Conservation (phyloP, 306 rosid species). For the Fragaria ananassa region DNA sequence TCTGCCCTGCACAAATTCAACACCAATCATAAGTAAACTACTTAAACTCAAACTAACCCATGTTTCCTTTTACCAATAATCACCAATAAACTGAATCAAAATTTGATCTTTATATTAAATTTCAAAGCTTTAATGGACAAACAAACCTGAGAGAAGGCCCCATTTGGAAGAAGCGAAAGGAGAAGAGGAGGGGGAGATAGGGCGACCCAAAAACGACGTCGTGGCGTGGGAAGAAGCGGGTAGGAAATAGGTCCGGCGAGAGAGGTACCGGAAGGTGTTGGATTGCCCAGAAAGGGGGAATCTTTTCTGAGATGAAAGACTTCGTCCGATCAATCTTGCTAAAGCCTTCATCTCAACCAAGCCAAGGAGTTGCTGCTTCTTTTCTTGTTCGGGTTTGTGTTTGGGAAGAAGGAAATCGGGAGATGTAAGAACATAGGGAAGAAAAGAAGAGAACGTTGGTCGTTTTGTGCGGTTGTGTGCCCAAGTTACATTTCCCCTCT, state of each 20-base stretch:
- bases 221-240: slow-evolving; percentile 8
- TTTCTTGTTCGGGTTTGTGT: not conserved
- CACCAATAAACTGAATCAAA: not conserved
- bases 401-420: not conserved
- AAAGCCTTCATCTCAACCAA: slow-evolving; percentile 38
- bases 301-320: slow-evolving; percentile 22
- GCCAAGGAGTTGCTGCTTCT: not conserved
- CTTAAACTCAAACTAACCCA: not conserved
- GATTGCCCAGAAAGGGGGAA: not conserved
- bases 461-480: not conserved
- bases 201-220: slow-evolving; percentile 28
- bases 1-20: slow-evolving; percentile 45
- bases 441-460: not conserved
- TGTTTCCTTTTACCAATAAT: not conserved
- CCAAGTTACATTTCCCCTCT: not conserved
- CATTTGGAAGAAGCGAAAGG: slow-evolving; percentile 26
- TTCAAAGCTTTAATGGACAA: not conserved
- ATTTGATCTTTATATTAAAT: not conserved
- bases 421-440: not conserved
- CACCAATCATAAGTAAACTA: not conserved
- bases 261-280: slow-evolving; percentile 2
- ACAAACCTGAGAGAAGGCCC: slow-evolving; percentile 40
- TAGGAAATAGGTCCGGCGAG: slow-evolving; percentile 27
- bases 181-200: slow-evolving; percentile 15
- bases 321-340: slow-evolving; percentile 40